Base-by-base conservation (phyloP, 306 rosid genomes). In the Lathyrus sativus region DNA sequence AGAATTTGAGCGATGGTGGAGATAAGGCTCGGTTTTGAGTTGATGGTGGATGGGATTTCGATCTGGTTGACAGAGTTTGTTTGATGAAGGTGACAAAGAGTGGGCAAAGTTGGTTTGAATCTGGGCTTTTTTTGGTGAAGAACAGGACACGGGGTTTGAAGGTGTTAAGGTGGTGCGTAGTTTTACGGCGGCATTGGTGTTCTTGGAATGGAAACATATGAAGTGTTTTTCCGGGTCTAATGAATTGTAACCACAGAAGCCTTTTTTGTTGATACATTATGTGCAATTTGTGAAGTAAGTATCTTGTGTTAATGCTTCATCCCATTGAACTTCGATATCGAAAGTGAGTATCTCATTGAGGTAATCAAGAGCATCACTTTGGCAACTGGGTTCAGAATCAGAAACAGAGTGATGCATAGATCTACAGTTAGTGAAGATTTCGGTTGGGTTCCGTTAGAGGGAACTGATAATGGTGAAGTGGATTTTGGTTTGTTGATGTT, bases 261-360 rank as follows among this genome's bases (percentile, higher is more conserved):
- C 97, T 2, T 73, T 76, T 2, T 61, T 73, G 5, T 72, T 28
- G 10, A 37, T 13, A 51, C 99, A 93, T 6, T 67, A 67, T 5
- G 14, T 84, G 78, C 99, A 93, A 38, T 59, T 78, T 0, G 79
- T 24, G 65, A 90, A 93, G 81, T 81, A 93, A 6, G 84, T 58
- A 37, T 87, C 99, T 17, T 78, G 82, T 9, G 81, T 37, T 59
- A 33, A 33, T 2, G 65, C 65, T 71, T 81, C 74, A 26, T 93
- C 95, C 99, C 99, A 93, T 59, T 90, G 83, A 8, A 93, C 46
- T n/a, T 79, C 80, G 43, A 93, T 62, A 60, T 96, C 97, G 0
- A 3, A 1, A 0, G 29, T 8, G 22, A 93, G 81, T 11, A 82
- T 51, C 2, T 44, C 22, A 3, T 89, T 79, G 7, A 93, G 88